Base-by-base conservation (phyloP, 495 filamentous ascomycete species). In the Penicillium mononematosum region DNA sequence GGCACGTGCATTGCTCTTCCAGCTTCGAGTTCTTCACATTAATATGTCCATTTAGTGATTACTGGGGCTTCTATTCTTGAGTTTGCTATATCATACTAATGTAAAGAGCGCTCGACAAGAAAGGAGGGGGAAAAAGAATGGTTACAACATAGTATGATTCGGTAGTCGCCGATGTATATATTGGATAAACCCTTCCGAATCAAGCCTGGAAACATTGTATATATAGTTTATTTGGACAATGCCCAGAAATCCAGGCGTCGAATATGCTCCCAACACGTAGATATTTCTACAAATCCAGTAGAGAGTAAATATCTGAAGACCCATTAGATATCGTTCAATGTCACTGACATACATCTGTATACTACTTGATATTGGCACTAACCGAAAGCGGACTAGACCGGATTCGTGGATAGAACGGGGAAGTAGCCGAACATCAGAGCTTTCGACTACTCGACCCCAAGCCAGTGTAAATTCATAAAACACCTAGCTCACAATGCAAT, bases 381-480 rank as follows among this genome's bases (percentile, higher is more conserved):
- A 53, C 50, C 12, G 16, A 19, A 53, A 53, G 39, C 50, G 38
- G 50, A 31, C 25, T 53, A 53, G 50, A 41, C 27, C 16, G 17
- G 11, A 20, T 27, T 41, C 49, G n/a, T 12, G 5, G 27, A 43
- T 42, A 25, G 16, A 19, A 27, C 47, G 31, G 22, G 27, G 17
- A 50, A 50, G 47, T 12, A 12, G 32, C 17, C 3, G 45, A 32
- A 34, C 45, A 17, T 47, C 45, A 31, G 17, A 47, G 43, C 22
- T 27, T 27, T 8, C 20, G 25, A 14, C 7, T 8, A 7, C 24
- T n/a, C 44, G 24, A 22, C 45, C n/a, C 2, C 31, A 34, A 43
- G 39, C 5, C 42, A 19, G 19, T 24, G 19, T 24, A 10, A 5
- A 47, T 17, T 27, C 5, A 24, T 6, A 36, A 36, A 5, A 14